Conservation (phyloP, 495 filamentous ascomycete species). For the Tuber indicum region DNA sequence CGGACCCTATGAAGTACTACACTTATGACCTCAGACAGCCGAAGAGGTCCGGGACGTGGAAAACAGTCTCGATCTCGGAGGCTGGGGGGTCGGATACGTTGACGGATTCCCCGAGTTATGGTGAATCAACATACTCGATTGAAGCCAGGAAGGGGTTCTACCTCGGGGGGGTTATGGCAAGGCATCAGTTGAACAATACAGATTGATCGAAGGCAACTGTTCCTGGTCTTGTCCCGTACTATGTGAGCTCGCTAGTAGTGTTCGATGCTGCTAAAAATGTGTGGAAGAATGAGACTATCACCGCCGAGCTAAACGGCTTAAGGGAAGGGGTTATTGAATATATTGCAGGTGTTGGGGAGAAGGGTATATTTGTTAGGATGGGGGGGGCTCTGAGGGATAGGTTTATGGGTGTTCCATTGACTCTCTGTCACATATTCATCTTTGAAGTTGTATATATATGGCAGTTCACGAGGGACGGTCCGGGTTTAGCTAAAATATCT, state of each 20-base stretch:
- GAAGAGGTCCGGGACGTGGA: too few species aligned
- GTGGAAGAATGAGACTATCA: background rate
- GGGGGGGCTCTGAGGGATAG: too few species aligned
- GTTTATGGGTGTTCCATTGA: background rate
- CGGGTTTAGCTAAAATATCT: too few species aligned
- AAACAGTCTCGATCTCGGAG: background rate
- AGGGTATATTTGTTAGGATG: constrained; percentile 46
- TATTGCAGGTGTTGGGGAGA: constrained; percentile 39
- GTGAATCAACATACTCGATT: background rate
- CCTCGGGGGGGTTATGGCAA: background rate
- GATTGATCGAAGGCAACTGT: background rate
- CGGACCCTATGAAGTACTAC: too few species aligned
- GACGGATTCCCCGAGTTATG: background rate
- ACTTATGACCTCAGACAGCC: too few species aligned
- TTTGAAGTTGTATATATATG: too few species aligned
- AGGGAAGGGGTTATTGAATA: constrained; percentile 37
- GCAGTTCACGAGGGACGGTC: too few species aligned
- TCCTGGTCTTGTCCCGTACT: background rate
- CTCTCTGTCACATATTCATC: too few species aligned
- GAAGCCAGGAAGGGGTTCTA: too few species aligned
- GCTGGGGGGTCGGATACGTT: background rate
- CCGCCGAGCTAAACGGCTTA: background rate
- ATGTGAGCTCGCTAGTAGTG: background rate
- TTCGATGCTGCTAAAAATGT: background rate
- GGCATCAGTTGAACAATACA: background rate